phyloP scores from a whole-genome alignment of 768 basidiomycete species.

The Brasilioporus rufonigricans region DNA sequence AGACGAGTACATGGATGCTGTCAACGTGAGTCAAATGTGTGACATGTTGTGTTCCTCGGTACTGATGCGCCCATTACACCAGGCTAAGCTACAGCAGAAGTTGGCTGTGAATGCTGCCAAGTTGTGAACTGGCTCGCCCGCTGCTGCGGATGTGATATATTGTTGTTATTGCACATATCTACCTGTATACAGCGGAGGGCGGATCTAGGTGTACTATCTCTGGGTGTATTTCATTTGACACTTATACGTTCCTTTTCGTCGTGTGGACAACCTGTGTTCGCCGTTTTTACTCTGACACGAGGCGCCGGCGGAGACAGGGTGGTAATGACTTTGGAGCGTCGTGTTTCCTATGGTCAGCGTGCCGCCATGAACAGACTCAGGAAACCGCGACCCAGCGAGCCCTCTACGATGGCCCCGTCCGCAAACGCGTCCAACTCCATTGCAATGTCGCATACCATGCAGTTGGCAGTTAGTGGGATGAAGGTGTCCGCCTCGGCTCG shows the following conservation, averaged over 20 bases:
- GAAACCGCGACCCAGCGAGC: slow-evolving; percentile 18
- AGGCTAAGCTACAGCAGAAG: slow-evolving; percentile 48
- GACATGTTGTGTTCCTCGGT: neutral
- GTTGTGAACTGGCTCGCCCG: slow-evolving; percentile 9
- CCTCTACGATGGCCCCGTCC: neutral
- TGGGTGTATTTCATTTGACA: slow-evolving; percentile 15
- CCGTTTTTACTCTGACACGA: neutral
- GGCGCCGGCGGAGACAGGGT: slow-evolving; percentile 6
- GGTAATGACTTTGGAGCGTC: neutral
- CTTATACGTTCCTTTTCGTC: neutral
- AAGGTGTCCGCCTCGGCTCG: neutral
- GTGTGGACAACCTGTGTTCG: neutral
- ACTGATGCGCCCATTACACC: slow-evolving; percentile 15
- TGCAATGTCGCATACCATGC: slow-evolving; percentile 32
- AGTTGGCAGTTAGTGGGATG: slow-evolving; percentile 19
- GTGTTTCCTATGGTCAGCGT: neutral
- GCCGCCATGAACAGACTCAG: slow-evolving; percentile 24
- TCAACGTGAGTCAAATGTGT: slow-evolving; percentile 58
- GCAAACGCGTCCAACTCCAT: neutral
- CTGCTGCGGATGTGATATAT: slow-evolving; percentile 6
- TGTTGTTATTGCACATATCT: slow-evolving; percentile 13
- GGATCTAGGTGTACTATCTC: slow-evolving; percentile 21
- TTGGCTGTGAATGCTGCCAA: slow-evolving; percentile 31
- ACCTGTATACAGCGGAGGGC: slow-evolving; percentile 5
- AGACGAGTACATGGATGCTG: slow-evolving; percentile 89